Evolutionary conservation across 805 yeast genomes (phyloP).

Genomic region (Naumovozyma baii): DNA sequence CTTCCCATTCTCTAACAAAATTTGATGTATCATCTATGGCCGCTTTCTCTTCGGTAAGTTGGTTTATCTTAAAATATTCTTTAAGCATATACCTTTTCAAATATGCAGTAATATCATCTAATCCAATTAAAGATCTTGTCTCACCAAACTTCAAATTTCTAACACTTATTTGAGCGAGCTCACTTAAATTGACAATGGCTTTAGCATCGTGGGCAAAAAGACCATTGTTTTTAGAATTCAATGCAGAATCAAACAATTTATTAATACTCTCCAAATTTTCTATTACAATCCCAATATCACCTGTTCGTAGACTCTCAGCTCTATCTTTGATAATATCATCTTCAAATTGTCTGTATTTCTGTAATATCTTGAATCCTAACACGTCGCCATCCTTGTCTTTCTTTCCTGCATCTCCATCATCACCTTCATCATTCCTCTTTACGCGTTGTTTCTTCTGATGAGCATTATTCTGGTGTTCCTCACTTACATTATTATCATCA

Average conservation of each 20-base stretch:
- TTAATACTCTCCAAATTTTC: slow-evolving; percentile 39
- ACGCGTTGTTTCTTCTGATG: background rate
- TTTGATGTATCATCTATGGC: background rate
- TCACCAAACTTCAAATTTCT: slow-evolving; percentile 51
- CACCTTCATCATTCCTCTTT: no score
- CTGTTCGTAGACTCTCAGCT: slow-evolving; percentile 46
- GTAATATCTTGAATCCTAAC: slow-evolving; percentile 24
- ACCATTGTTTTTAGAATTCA: slow-evolving; percentile 31
- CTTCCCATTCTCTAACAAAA: slow-evolving; percentile 1
- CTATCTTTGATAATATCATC: slow-evolving; percentile 31
- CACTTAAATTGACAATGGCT: slow-evolving; percentile 49
- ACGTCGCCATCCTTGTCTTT: slow-evolving; percentile 2
- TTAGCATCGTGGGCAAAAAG: slow-evolving; percentile 56
- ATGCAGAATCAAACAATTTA: slow-evolving; percentile 36
- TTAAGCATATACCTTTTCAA: slow-evolving; percentile 32
- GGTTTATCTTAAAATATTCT: slow-evolving; percentile 21
- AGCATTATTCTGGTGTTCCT: no score
- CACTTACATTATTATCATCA: no score
- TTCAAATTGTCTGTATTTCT: slow-evolving; percentile 27
- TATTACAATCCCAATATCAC: slow-evolving; percentile 43
- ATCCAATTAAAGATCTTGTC: slow-evolving; percentile 40
- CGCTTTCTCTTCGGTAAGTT: slow-evolving; percentile 10
- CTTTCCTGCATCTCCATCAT: slow-evolving; percentile 1
- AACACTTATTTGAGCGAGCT: slow-evolving; percentile 55
- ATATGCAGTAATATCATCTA: slow-evolving; percentile 37